Base-by-base conservation (phyloP, 2,329 filamentous ascomycete genomes). In the Fusarium phyllophilum region DNA sequence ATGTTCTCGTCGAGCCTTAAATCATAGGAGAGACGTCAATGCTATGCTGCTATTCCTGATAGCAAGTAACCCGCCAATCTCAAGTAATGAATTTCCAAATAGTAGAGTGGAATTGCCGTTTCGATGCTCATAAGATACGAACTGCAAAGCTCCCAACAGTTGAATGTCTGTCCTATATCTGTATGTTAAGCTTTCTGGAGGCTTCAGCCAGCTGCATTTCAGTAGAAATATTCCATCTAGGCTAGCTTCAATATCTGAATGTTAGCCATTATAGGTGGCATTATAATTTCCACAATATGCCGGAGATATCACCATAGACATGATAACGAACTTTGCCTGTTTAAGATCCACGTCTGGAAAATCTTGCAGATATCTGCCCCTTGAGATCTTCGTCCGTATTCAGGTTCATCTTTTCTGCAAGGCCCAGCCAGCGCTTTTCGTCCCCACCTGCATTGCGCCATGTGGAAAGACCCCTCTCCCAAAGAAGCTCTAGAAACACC, bases 21-120 rank as follows among this genome's bases (percentile, higher is more conserved):
- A 8, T 20, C 1, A 20, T 34, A 34, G 15, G 8, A 34, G 24
- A 2, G 0, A 51, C 11, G 18, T 20, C 6, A 49, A 24, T 34
- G 6, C 3, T 5, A 24, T 8, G 14, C 6, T 17, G 0, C 7
- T n/a, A 48, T 17, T n/a, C 0, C 26, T 12, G 3, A n/a, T 15
- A 31, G 24, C 24, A 10, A 20, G 12, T 2, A 13, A 4, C 24
- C 18, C 0, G 4, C n/a, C 9, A 2, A 26, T 24, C n/a, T 24
- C 10, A 24, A 26, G 7, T 45, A 8, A 44, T 8, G 10, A 22
- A 9, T 41, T 44, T 44, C 6, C 3, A 17, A 17, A 18, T 13
- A 8, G 42, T 0, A 2, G 4, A 8, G 11, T 26, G 42, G 17
- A 42, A 7, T 24, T 7, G n/a, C 14, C 9, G 12, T 22, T 41